Evolutionary conservation across 352 stramenopile species (phyloP), one percentile per base, ranked within the genome.

Genomic region (Peronosclerospora sorghi): DNA sequence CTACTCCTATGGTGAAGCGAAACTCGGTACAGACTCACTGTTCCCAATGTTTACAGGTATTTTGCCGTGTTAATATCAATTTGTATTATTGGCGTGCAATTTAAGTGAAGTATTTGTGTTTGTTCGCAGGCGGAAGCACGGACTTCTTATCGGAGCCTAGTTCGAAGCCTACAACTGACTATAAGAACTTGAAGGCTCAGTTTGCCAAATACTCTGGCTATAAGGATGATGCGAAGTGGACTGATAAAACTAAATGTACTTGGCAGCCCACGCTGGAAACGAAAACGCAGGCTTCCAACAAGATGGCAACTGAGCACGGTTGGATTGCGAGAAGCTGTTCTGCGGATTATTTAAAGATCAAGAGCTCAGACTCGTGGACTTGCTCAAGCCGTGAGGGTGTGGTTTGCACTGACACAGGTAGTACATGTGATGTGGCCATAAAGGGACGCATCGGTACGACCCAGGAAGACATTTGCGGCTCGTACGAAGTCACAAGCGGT

Each of bases 1-100:
- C 19, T 93, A 93, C 41, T 90, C 80, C 35, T 93, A 84, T 47
- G 80, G 80, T 47, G 63, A 93, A 73, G 80, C 80, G 4, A 89
- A 86, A 40, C 59, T 93, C 29, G 53, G 58, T 6, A 53, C 41
- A 13, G 74, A 73, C 36, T 86, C 80, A 9, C 52, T 73, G 21
- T 92, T 86, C 40, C 79, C 79, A 1, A 86, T 92, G 70, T 87
- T 92, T 34, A 86, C 59, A 36, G 78, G 77, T 86, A 57, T 19
- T 2, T 20, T 54, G 19, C 2, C 14, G 19, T 28, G 19, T 34
- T 12, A 5, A 23, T 23, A 36, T 12, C 13, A 28, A 20, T 32
- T 39, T 23, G 12, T 19, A 40, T 18, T 45, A 8, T 29, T 52
- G 20, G 14, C 3, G 9, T 12, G 40, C 37, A 10, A 32, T n/a